Evolutionary conservation across 768 basidiomycete genomes (phyloP).

Genomic region (Mycena olivaceomarginata): DNA sequence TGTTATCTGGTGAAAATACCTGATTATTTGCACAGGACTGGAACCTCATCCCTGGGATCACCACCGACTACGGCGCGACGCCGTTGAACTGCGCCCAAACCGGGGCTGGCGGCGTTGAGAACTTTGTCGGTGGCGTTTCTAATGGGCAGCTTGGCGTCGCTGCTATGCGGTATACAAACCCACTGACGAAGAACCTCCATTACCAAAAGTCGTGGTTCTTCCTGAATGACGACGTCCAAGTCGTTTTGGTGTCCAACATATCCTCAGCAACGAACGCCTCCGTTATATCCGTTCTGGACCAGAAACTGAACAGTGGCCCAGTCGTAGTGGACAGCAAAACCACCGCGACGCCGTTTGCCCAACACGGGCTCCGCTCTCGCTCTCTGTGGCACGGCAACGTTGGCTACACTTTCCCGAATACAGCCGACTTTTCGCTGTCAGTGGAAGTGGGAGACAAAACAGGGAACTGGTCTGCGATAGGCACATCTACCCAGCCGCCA

Average conservation of each 20-base stretch:
- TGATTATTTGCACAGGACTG: slow-evolving; percentile 76
- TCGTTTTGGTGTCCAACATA: slow-evolving; percentile 76
- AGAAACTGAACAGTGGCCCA: slow-evolving; percentile 66
- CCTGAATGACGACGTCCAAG: slow-evolving; percentile 77
- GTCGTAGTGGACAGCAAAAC: slow-evolving; percentile 64
- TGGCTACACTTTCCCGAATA: slow-evolving; percentile 74
- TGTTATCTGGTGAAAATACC: background rate
- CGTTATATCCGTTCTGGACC: slow-evolving; percentile 81
- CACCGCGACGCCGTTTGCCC: background rate
- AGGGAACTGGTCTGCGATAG: slow-evolving; percentile 78
- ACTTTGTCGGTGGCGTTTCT: slow-evolving; percentile 81
- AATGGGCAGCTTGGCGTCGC: slow-evolving; percentile 74
- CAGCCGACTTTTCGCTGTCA: slow-evolving; percentile 56
- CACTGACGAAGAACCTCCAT: slow-evolving; percentile 68
- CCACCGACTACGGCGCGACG: slow-evolving; percentile 76
- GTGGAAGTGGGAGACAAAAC: slow-evolving; percentile 67
- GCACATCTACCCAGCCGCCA: slow-evolving; percentile 77
- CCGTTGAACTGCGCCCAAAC: slow-evolving; percentile 68
- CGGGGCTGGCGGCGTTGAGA: slow-evolving; percentile 65
- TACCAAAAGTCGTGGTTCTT: slow-evolving; percentile 89
- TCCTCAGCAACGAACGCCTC: slow-evolving; percentile 65
- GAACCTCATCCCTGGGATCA: slow-evolving; percentile 86
- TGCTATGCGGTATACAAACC: slow-evolving; percentile 82
- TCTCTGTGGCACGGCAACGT: slow-evolving; percentile 80
- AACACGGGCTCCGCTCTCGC: slow-evolving; percentile 37